Evolutionary conservation across 1,139 yeast genomes (phyloP).

Genomic region (Yamadazyma blattariae): DNA sequence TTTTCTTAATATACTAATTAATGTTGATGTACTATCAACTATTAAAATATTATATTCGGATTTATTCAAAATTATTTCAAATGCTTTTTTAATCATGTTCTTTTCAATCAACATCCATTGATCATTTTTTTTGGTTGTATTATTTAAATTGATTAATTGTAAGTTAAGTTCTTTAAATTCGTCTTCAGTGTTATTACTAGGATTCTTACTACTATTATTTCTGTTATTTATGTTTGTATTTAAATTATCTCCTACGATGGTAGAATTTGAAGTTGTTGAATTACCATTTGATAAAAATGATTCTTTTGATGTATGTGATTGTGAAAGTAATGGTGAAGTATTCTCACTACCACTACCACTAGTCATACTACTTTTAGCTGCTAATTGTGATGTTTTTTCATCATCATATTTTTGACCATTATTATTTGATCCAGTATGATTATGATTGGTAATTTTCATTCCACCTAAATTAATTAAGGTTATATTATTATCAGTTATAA

Average conservation of each 20-base stretch:
- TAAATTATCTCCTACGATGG: no score
- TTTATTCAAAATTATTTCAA: conserved; percentile 60
- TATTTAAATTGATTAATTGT: conserved; percentile 13
- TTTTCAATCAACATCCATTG: conserved; percentile 74
- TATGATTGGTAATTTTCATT: conserved; percentile 41
- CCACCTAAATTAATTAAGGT: conserved; percentile 47
- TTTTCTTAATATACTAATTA: conserved; percentile 77
- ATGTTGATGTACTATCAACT: conserved; percentile 76
- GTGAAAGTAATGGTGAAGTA: conserved; percentile 5
- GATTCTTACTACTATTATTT: no score
- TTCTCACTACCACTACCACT: not conserved
- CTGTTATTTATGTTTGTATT: no score
- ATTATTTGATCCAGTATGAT: conserved; percentile 33
- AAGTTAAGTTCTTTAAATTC: conserved; percentile 12
- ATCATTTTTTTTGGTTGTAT: conserved; percentile 34
- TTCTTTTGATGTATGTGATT: conserved; percentile 1
- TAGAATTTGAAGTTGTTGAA: no score
- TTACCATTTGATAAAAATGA: not conserved
- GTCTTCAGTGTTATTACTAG: not conserved
- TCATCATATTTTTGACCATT: conserved; percentile 13
- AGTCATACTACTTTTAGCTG: not conserved
- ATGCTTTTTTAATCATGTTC: conserved; percentile 51
- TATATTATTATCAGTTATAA: conserved; percentile 42
- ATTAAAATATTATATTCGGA: conserved; percentile 67
- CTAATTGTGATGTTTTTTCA: conserved; percentile 4